Evolutionary conservation across 1,284 basidiomycete species (phyloP), one percentile per base, ranked within the genome.

Genomic region (Marasmius sp.): DNA sequence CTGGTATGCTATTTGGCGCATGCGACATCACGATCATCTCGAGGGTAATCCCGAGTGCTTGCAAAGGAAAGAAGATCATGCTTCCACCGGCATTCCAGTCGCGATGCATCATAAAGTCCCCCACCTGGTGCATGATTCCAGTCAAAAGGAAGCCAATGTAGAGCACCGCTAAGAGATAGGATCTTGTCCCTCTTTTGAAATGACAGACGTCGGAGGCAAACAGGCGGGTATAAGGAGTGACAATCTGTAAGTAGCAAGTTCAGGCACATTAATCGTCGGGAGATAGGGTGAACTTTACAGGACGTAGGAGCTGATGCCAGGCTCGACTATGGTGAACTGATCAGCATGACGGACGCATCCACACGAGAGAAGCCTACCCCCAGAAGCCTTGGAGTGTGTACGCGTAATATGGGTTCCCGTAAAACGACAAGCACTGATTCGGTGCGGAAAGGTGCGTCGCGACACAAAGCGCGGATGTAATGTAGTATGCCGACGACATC

Each of bases 231-330:
- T 54, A 54, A 1, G 52, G 52, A 33, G 38, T 34, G 34, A 54
- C 38, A 34, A 37, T 54, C 52, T 54, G 34, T 16, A 18, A 10
- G 38, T 37, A 14, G 41, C 8, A 47, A n/a, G 45, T 5, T 27
- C 27, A 27, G 27, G 27, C 5, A n/a, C 9, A 3, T 37, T 14
- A 51, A 54, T 54, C 8, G 37, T 12, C 52, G n/a, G n/a, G 34
- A 38, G 38, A 8, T n/a, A 14, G 52, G n/a, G 8, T 8, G 52
- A 38, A n/a, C 34, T 36, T 38, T 14, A 54, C 52, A 12, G 52
- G 52, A 54, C 52, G 52, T 11, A 54, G 16, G 9, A 54, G 52
- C 16, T 54, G 52, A 18, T 54, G 52, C 52, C 52, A 54, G n/a
- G 52, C 18, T 2, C 34, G 34, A 6, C 52, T 54, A 18, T 37